Base-by-base conservation (phyloP, 129 eudicot species). In the Ambrosia artemisiifolia region DNA sequence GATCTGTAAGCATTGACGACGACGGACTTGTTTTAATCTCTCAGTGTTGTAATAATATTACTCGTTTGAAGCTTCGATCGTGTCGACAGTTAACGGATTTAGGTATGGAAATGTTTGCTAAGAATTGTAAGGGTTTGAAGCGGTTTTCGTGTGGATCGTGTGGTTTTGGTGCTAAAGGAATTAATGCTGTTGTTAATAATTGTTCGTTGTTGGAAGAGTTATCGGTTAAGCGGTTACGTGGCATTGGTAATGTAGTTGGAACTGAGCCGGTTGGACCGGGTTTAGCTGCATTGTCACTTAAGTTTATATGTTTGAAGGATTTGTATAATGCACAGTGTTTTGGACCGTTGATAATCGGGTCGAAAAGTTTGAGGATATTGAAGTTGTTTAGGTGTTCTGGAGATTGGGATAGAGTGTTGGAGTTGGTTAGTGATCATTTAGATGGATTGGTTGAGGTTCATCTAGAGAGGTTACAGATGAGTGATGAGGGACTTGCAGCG, bases 71-170 rank as follows among this genome's bases (percentile, higher is more conserved):
- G 67, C 86, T 88, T 56, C 86, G 95, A 7, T 78, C 85, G 9
- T 88, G 95, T 75, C 79, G 86, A 3, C 77, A 81, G 55, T 34
- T 85, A 11, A 82, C 91, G 4, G 88, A 73, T 44, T 77, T 40
- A 30, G 95, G 96, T 5, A 73, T 89, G 82, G 77, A 76, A 5
- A 78, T 24, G 0, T 79, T 89, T 5, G 79, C 89, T 4, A 74
- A 28, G 69, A 89, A 86, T 57, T 89, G 96, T 66, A 78, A 49
- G 72, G 42, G 32, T 28, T 80, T 86, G 83, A 84, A 74, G 81
- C 86, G 85, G 71, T 30, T 89, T 0, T 84, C 92, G 24, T 84
- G 86, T 56, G 96, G 91, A 63, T 86, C 91, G 11, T 89, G 96
- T 47, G 69, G 72, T 40, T 89, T 89, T 69, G 91, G 96, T 3